Conservation (phyloP, 352 stramenopile species). For the Aphanomyces cochlioides region DNA sequence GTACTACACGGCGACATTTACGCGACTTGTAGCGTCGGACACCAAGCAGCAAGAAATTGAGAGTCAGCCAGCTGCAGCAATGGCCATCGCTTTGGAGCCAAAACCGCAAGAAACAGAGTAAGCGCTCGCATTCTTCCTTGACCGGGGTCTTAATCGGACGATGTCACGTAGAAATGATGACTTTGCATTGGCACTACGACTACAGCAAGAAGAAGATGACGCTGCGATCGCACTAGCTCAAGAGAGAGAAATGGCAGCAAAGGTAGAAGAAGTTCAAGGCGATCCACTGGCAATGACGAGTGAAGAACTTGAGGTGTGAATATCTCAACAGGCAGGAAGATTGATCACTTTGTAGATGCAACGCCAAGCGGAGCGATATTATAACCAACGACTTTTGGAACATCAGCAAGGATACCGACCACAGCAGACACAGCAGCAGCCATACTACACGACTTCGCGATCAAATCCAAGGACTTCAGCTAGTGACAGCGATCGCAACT, state of each 20-base stretch:
- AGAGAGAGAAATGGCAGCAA: not conserved
- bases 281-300: conserved; percentile 45
- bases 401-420: no score
- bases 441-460: no score
- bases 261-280: conserved; percentile 36
- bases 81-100: no score
- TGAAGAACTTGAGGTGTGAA: conserved; percentile 55
- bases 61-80: conserved; percentile 33
- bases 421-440: no score
- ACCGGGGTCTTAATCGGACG: no score
- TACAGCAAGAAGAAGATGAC: conserved; percentile 69
- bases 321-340: conserved; percentile 8
- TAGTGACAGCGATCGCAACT: no score
- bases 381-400: conserved; percentile 33
- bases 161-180: conserved; percentile 36
- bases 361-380: conserved; percentile 61
- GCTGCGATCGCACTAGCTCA: conserved; percentile 5
- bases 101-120: no score
- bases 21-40: conserved; percentile 54
- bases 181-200: conserved; percentile 61
- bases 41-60: conserved; percentile 68
- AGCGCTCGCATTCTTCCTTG: no score
- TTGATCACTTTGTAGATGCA: conserved; percentile 61
- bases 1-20: conserved; percentile 70
- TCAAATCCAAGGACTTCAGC: no score